Percentiles rank a stretch among this genome's conserved stretches.
Conservation (phyloP, 805 yeast species). For the Wickerhamomyces chambardii region DNA sequence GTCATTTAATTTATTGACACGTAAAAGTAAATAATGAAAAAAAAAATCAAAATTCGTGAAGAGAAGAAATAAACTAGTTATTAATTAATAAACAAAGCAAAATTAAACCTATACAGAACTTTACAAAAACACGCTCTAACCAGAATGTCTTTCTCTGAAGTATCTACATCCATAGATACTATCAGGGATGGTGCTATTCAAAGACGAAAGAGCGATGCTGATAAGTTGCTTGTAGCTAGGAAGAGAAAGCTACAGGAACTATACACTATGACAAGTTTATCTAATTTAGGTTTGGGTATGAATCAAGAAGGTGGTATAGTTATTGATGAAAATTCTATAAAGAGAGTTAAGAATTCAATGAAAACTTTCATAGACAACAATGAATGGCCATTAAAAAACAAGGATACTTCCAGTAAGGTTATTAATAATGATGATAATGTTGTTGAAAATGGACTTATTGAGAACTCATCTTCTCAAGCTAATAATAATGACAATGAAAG, state of each 20-base stretch:
- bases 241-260: slow-evolving; percentile 53
- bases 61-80: no score
- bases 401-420: no score
- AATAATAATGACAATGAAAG: neutral
- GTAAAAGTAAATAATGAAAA: no score
- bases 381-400: neutral
- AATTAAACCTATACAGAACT: no score
- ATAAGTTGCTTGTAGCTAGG: slow-evolving; percentile 14
- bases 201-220: neutral
- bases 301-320: slow-evolving; percentile 15
- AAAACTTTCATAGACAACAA: slow-evolving; percentile 11
- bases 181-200: neutral
- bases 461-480: neutral
- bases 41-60: no score
- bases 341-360: slow-evolving; percentile 28
- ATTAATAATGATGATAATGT: no score
- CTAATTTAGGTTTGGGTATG: slow-evolving; percentile 28
- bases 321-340: slow-evolving; percentile 27
- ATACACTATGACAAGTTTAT: slow-evolving; percentile 47
- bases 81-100: no score
- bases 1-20: no score
- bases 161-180: neutral
- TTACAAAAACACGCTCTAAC: neutral
- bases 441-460: neutral
- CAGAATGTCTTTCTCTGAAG: neutral